phyloP scores from a whole-genome alignment of 305 asterid species.

The Fraxinus dipetala region DNA sequence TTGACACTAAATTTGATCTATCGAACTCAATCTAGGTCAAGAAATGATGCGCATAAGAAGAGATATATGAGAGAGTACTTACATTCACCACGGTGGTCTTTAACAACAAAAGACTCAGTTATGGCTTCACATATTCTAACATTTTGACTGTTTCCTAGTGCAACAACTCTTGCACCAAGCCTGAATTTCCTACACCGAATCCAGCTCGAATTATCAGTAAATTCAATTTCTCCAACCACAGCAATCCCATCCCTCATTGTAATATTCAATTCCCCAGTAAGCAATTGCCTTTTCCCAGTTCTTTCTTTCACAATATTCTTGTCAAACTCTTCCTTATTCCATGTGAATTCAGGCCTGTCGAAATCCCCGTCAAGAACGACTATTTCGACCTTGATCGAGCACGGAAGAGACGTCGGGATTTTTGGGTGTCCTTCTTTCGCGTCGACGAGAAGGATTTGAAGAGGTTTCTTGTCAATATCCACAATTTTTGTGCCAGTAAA shows the following conservation, averaged over 20 bases:
- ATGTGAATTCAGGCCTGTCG: conserved; percentile 19
- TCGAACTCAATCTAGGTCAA: not conserved
- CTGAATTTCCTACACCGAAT: conserved; percentile 59
- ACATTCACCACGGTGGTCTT: conserved; percentile 81
- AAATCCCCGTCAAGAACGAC: conserved; percentile 71
- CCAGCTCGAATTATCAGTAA: conserved; percentile 79
- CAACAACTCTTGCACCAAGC: conserved; percentile 54
- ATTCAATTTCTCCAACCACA: conserved; percentile 50
- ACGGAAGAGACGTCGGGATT: conserved; percentile 29
- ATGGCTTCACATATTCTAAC: conserved; percentile 42
- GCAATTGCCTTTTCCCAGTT: conserved; percentile 59
- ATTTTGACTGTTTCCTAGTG: conserved; percentile 11
- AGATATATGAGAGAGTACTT: conserved; percentile 21
- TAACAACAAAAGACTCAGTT: conserved; percentile 60
- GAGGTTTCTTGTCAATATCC: conserved; percentile 38
- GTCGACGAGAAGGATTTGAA: conserved; percentile 42
- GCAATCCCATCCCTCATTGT: conserved; percentile 54
- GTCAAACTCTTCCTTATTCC: conserved; percentile 42
- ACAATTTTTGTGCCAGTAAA: conserved; percentile 60
- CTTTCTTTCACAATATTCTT: conserved; percentile 50
- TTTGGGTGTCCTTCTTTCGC: not conserved
- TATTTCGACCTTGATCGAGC: conserved; percentile 43
- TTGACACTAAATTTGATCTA: not conserved
- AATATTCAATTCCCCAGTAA: conserved; percentile 48
- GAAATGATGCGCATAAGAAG: not conserved